Conservation (phyloP, 179 eudicot species). For the Silene noctiflora region DNA sequence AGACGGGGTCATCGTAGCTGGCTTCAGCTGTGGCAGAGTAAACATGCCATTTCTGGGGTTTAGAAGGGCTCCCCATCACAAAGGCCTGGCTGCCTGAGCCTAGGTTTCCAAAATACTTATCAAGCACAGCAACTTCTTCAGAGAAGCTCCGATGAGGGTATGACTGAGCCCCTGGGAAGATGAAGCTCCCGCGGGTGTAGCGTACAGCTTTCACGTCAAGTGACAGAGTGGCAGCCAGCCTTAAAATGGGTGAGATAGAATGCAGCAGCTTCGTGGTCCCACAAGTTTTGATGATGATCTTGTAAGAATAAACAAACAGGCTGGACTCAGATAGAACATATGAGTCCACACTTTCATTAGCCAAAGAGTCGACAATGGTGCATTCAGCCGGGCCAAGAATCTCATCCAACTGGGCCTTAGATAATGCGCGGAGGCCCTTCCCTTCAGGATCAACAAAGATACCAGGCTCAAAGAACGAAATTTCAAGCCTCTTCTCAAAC, state of each 20-base stretch:
- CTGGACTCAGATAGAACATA: constrained; percentile 62
- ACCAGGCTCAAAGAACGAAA: constrained; percentile 27
- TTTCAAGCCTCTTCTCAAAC: constrained; percentile 49
- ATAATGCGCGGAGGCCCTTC: constrained; percentile 3
- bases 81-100: neutral
- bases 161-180: constrained; percentile 41
- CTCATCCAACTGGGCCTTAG: constrained; percentile 1
- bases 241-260: constrained; percentile 39
- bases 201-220: constrained; percentile 34
- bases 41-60: constrained; percentile 42
- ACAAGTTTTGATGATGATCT: constrained; percentile 49
- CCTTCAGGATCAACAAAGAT: neutral
- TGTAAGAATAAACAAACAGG: constrained; percentile 42
- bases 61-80: constrained; percentile 17
- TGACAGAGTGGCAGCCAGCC: constrained; percentile 32
- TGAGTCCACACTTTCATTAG: constrained; percentile 42
- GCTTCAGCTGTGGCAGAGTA: constrained; percentile 29
- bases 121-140: constrained; percentile 42
- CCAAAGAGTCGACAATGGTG: constrained; percentile 45
- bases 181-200: constrained; percentile 56
- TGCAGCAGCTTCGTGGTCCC: constrained; percentile 52
- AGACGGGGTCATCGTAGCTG: constrained; percentile 12
- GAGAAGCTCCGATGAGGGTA: constrained; percentile 52
- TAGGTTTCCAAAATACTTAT: constrained; percentile 22
- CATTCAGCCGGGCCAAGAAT: constrained; percentile 34